These are phyloP conservation scores for Lentinula sp. DNA, from an alignment of 768 basidiomycete genomes.

Conservation along the genomic window DNA sequence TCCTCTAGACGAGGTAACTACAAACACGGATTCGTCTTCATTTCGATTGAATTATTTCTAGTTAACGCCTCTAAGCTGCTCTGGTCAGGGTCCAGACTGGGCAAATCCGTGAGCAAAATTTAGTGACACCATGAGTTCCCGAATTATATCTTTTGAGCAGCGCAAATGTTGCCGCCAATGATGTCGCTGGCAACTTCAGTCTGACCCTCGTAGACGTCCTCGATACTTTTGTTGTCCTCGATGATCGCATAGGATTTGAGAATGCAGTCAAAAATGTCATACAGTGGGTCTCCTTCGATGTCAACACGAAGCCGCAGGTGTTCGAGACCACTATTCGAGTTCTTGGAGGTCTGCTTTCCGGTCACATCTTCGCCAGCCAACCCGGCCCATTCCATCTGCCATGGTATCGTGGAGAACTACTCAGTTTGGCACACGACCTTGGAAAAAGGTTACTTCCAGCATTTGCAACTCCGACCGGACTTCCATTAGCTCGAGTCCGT, in stretches of 20 bases:
- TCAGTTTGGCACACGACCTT: slow-evolving; percentile 80
- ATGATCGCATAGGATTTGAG: slow-evolving; percentile 75
- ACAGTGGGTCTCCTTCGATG: slow-evolving; percentile 82
- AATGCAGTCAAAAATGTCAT: slow-evolving; percentile 80
- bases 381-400: slow-evolving; percentile 64
- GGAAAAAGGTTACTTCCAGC: slow-evolving; percentile 85
- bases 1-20: slow-evolving; percentile 71
- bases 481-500: slow-evolving; percentile 84
- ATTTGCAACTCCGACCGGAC: slow-evolving; percentile 84
- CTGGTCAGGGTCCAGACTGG: slow-evolving; percentile 85
- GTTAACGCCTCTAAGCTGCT: slow-evolving; percentile 87
- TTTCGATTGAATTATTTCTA: slow-evolving; percentile 21
- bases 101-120: slow-evolving; percentile 58
- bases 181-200: slow-evolving; percentile 93
- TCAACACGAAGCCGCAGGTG: slow-evolving; percentile 94
- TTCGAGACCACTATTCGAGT: slow-evolving; percentile 97
- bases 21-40: background rate
- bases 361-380: slow-evolving; percentile 74
- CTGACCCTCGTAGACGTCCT: slow-evolving; percentile 77
- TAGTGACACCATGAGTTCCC: background rate
- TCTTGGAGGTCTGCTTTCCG: slow-evolving; percentile 84
- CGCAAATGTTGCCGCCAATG: slow-evolving; percentile 75
- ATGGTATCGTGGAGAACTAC: slow-evolving; percentile 80
- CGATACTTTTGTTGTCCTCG: slow-evolving; percentile 86
- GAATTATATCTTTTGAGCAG: slow-evolving; percentile 23